phyloP scores from a whole-genome alignment of 2,329 filamentous ascomycete species.

The Monosporascus sp. region DNA sequence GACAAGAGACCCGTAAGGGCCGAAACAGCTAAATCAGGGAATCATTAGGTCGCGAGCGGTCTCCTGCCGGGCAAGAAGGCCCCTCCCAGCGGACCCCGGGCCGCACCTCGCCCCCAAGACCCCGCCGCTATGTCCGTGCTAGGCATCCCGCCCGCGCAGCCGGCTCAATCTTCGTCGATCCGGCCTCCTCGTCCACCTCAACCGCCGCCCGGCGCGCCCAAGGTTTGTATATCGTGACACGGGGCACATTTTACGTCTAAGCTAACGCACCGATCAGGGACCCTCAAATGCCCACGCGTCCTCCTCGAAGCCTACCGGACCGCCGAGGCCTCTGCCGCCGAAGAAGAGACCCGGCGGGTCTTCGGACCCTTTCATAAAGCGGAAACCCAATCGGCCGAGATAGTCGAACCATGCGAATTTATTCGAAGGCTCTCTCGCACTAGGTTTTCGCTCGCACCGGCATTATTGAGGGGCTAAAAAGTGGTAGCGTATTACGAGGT shows the following conservation, averaged over 20 bases:
- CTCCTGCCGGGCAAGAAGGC: slow-evolving; percentile 8
- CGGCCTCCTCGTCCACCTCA: slow-evolving; percentile 7
- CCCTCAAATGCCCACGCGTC: slow-evolving; percentile 10
- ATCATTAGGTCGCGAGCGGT: slow-evolving; percentile 15
- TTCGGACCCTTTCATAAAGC: slow-evolving; percentile 11
- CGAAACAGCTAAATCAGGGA: slow-evolving; percentile 6
- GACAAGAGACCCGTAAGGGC: not conserved
- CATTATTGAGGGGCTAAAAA: too few species aligned
- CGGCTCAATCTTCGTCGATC: slow-evolving; percentile 3
- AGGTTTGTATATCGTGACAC: slow-evolving; percentile 9
- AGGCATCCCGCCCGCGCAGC: slow-evolving; percentile 12
- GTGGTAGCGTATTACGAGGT: too few species aligned
- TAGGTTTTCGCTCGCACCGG: too few species aligned
- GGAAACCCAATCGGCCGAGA: slow-evolving; percentile 8
- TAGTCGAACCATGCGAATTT: not conserved
- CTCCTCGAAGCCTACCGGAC: not conserved
- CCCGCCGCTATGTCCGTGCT: slow-evolving; percentile 26
- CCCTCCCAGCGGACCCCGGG: slow-evolving; percentile 20
- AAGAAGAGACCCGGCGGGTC: slow-evolving; percentile 6
- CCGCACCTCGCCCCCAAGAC: slow-evolving; percentile 22
- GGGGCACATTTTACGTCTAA: not conserved
- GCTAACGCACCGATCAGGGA: slow-evolving; percentile 16
- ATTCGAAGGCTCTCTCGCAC: too few species aligned
- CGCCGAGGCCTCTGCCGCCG: slow-evolving; percentile 11
- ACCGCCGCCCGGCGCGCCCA: slow-evolving; percentile 11